Percentiles rank a stretch among this genome's conserved stretches.
These are phyloP conservation scores for Thermothelomyces thermophilus DNA, from an alignment of 2,329 filamentous ascomycete genomes.

Conservation along the genomic window DNA sequence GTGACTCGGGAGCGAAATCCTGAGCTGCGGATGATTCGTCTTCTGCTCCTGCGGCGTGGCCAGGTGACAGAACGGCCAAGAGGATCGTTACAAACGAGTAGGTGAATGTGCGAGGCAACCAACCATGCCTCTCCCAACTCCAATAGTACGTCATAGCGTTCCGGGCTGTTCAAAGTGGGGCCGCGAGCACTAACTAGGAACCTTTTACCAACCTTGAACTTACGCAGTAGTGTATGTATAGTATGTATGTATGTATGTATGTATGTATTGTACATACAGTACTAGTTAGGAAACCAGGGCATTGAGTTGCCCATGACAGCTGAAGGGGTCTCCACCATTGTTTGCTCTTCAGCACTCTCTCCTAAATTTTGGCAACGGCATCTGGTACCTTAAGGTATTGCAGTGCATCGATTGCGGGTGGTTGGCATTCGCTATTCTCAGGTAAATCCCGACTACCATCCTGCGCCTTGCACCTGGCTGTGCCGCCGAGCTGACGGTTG, in stretches of 20 bases:
- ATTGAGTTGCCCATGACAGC: conserved; percentile 21
- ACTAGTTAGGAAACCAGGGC: too few relatives aligned
- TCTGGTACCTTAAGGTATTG: too few relatives aligned
- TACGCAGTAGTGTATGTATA: too few relatives aligned
- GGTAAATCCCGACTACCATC: background rate
- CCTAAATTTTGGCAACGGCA: background rate
- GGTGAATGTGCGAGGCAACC: background rate
- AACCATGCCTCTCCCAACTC: too few relatives aligned
- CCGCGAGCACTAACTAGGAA: too few relatives aligned
- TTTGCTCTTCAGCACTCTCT: conserved; percentile 10
- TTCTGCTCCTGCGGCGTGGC: background rate
- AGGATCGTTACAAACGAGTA: background rate
- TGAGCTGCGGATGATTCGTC: background rate
- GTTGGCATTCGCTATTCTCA: too few relatives aligned
- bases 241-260: too few relatives aligned
- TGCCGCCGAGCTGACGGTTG: conserved; percentile 1
- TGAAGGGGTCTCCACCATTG: conserved; percentile 15
- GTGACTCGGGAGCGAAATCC: background rate
- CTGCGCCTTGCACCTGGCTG: conserved; percentile 1
- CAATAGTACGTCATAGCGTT: conserved; percentile 3
- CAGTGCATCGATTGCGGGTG: too few relatives aligned
- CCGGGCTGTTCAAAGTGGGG: too few relatives aligned
- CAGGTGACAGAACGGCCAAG: background rate
- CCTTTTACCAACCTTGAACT: too few relatives aligned
- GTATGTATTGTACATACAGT: too few relatives aligned